Conservation (phyloP, 2,329 filamentous ascomycete genomes). For the Colletotrichum plurivorum region DNA sequence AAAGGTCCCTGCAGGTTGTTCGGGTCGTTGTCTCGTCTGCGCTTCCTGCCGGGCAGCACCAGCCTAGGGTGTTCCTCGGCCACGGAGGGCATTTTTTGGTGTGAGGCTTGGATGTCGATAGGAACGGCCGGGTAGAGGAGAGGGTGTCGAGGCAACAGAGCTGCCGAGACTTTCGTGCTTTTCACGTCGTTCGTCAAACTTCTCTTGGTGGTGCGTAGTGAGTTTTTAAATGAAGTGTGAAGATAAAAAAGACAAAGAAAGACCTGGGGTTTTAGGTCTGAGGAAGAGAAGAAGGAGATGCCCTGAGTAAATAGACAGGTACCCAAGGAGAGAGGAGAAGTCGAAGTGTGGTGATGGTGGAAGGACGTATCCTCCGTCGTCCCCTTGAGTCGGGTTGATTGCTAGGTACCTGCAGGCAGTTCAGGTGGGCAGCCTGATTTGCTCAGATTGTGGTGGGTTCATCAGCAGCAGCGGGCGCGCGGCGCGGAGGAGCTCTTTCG, state of each 20-base stretch:
- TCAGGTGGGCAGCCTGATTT: constrained; percentile 32
- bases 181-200: constrained; percentile 7
- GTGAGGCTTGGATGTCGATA: not conserved
- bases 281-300: not conserved
- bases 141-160: not conserved
- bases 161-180: not conserved
- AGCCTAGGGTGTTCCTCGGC: constrained; percentile 40
- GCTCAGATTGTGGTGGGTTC: constrained; percentile 25
- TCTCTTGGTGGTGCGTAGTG: not conserved
- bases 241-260: not conserved
- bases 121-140: not conserved
- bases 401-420: constrained; percentile 26
- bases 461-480: constrained; percentile 1
- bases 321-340: not conserved
- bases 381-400: constrained; percentile 32
- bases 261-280: not conserved
- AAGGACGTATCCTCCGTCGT: constrained; percentile 12
- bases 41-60: constrained; percentile 36
- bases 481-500: not conserved
- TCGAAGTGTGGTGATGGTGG: constrained; percentile 17
- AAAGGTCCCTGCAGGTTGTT: constrained; percentile 30
- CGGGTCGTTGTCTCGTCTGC: constrained; percentile 41
- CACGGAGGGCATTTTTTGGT: constrained; percentile 38
- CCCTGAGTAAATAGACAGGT: not conserved
- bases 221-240: no score